Evolutionary conservation across 2,329 filamentous ascomycete genomes (phyloP), one percentile per base, ranked within the genome.

Genomic region (Blastomyces gilchristii): DNA sequence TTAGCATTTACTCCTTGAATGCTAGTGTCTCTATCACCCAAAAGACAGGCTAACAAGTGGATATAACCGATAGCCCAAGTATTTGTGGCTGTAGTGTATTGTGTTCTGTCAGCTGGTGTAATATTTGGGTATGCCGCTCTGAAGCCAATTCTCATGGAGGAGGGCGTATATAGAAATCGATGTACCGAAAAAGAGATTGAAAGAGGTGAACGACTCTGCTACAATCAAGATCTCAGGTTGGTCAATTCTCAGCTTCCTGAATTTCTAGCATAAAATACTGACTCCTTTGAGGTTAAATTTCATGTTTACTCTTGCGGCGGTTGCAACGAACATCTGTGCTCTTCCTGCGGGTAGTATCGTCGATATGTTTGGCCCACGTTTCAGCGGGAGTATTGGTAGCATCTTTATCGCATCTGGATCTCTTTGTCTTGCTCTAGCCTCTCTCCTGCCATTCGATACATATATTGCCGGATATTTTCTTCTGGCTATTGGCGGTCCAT

Each of bases 241-340:
- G 69, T 67, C 41, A 50, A 31, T 39, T 39, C 18, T 22, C 34
- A 6, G 12, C 22, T 52, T 52, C 45, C 41, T 16, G 45, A 18
- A 37, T 50, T 60, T 53, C 37, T 28, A 50, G 3, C 16, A 31
- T 28, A 28, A 16, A 31, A 16, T 47, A 64, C 61, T 54, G 31
- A 64, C 28, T 56, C n/a, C 16, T 22, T 6, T 25, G 60, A 81
- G 80, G 64, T 82, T 96, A 63, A 96, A 96, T 73, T 79, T 96
- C 68, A 96, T 96, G 89, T 96, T 96, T 79, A 95, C 91, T 6
- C 83, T 91, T 50, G 91, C 91, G 14, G 91, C 91, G 16, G 91
- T 96, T 11, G 88, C 85, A 7, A 95, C 91, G 49, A 96, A 96
- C 70, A 88, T 96, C 14, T 90, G 86, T 50, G 91, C 92, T 14